A percentile compares a stretch with the other conserved stretches of the same genome.
Evolutionary conservation across 2,329 filamentous ascomycete species (phyloP).

Genomic region (Aschersonia sp.): DNA sequence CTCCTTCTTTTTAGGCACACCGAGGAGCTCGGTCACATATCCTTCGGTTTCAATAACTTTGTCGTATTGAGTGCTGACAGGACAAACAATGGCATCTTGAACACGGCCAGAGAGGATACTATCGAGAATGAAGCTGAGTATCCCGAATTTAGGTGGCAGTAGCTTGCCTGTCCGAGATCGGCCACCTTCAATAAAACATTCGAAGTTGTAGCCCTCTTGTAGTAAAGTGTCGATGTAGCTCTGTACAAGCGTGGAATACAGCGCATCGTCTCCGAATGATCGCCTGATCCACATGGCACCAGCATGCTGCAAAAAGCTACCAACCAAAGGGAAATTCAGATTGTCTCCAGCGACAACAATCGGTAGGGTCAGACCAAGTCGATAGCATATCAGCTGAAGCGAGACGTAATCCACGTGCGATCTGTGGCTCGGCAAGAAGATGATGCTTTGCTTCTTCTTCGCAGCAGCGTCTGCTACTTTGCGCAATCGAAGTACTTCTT

Average conservation of each 20-base stretch:
- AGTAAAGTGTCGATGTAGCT: slow-evolving; percentile 88
- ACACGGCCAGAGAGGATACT: slow-evolving; percentile 79
- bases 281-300: slow-evolving; percentile 94
- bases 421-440: slow-evolving; percentile 88
- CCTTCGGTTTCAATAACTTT: slow-evolving; percentile 97
- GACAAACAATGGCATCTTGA: slow-evolving; percentile 82
- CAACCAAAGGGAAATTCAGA: slow-evolving; percentile 82
- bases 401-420: slow-evolving; percentile 96
- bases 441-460: slow-evolving; percentile 82
- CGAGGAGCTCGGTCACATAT: slow-evolving; percentile 86
- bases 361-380: slow-evolving; percentile 74
- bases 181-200: slow-evolving; percentile 95
- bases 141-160: slow-evolving; percentile 87
- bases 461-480: slow-evolving; percentile 71
- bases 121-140: slow-evolving; percentile 81
- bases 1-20: slow-evolving; percentile 90
- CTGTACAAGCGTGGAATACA: slow-evolving; percentile 89
- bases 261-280: slow-evolving; percentile 78
- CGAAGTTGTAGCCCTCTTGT: slow-evolving; percentile 83
- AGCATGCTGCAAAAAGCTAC: slow-evolving; percentile 85
- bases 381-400: slow-evolving; percentile 88
- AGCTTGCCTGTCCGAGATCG: slow-evolving; percentile 88
- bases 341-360: slow-evolving; percentile 94
- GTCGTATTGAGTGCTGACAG: slow-evolving; percentile 95
- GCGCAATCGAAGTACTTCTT: slow-evolving; percentile 74